A percentile compares a stretch with the other conserved stretches of the same genome.
These are phyloP conservation scores for Ogataea trehaloabstinens DNA, from an alignment of 805 yeast species.

Conservation along the genomic window DNA sequence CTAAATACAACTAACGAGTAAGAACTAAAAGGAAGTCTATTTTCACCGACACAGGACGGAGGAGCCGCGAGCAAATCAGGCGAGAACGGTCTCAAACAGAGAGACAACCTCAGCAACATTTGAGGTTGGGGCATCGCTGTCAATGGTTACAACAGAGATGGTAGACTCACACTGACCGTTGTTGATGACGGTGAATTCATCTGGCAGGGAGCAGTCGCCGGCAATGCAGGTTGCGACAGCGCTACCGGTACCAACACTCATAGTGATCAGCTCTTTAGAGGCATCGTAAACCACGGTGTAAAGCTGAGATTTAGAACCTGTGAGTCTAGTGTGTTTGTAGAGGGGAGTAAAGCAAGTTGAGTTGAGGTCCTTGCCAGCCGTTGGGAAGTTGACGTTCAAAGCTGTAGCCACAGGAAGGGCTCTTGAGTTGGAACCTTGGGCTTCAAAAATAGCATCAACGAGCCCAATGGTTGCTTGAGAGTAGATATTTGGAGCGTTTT, in stretches of 20 bases:
- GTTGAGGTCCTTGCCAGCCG: constrained; percentile 39
- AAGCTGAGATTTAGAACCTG: constrained; percentile 38
- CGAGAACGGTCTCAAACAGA: constrained; percentile 15
- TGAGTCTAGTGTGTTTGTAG: constrained; percentile 43
- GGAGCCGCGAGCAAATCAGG: too few species aligned
- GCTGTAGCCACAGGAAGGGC: constrained; percentile 45
- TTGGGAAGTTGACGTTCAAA: constrained; percentile 48
- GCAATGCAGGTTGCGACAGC: constrained; percentile 30
- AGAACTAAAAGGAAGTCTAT: too few species aligned
- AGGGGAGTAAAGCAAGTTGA: constrained; percentile 40
- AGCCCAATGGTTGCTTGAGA: constrained; percentile 40
- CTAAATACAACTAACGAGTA: too few species aligned
- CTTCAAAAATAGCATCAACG: constrained; percentile 36
- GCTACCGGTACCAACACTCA: constrained; percentile 16
- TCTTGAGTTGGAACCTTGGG: constrained; percentile 37
- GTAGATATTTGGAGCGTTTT: constrained; percentile 43
- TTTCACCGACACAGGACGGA: too few species aligned
- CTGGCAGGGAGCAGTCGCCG: constrained; percentile 46
- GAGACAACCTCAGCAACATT: constrained; percentile 8
- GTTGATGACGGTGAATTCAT: constrained; percentile 36
- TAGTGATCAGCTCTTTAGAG: constrained; percentile 32
- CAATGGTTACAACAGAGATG: constrained; percentile 47
- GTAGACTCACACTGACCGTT: constrained; percentile 39
- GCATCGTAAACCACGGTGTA: constrained; percentile 38
- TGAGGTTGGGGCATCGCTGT: constrained; percentile 37